Base-by-base conservation (phyloP, 176 grass and related monocot species). In the Rhynchospora pubera region DNA sequence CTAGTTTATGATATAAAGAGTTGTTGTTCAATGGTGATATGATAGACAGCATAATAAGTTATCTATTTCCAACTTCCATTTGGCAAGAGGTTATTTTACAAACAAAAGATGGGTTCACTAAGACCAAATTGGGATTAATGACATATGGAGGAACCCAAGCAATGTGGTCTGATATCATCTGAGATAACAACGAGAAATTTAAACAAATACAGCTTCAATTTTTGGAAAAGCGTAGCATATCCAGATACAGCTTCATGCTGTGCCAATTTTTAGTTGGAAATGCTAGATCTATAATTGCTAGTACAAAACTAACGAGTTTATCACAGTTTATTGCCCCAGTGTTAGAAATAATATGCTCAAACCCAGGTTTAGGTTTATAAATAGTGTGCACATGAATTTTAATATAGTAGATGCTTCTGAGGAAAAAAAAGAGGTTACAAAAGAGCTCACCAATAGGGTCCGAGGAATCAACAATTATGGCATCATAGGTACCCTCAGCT, bases 381-480 rank as follows among this genome's bases (percentile, higher is more conserved):
- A 74, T 5, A 74, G 45, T 10, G 42, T 52, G 21, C 46, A 14
- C 19, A 5, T 51, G 70, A 52, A 50, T 51, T 26, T 50, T 14
- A 73, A 72, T 22, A 72, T 16, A 69, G 16, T 69, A 32, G 21
- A 6, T 73, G 9, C 51, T 74, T 52, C 16, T 13, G 39, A 62
- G 43, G 4, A 39, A 39, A 68, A 50, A 9, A 15, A 68, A 23
- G 73, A 52, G 18, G 16, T 45, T 46, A 12, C 7, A 2, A 51
- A n/a, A 51, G 11, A 16, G 85, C 73, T 78, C 71, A 94, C 92
- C 95, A 71, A 97, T 94, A 7, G 91, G 95, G 87, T 94, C 91
- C 66, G 94, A 97, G 28, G 94, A 97, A 85, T 97, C 94, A 30
- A 97, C 94, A 77, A 97, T 94, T 11, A 98, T 62, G 51, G 95